A percentile compares a stretch with the other conserved stretches of the same genome.
phyloP scores from a whole-genome alignment of 225 moss, liverwort and hornwort genomes.

The Polytrichum formosum region DNA sequence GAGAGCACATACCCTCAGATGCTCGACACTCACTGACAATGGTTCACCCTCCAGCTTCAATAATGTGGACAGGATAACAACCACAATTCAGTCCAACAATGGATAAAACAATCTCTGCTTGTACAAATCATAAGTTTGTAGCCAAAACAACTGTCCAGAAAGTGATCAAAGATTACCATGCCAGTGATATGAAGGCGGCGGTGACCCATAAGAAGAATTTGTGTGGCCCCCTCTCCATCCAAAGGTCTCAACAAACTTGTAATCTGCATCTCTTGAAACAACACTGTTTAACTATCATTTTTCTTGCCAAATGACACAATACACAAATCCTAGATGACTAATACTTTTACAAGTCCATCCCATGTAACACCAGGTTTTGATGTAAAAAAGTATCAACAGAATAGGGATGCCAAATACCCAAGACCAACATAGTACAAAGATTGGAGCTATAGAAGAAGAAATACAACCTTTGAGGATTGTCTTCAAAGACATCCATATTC shows the following conservation, averaged over 20 bases:
- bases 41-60: constrained; percentile 85
- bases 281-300: not conserved
- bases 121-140: too few species aligned
- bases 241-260: constrained; percentile 91
- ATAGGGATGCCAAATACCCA: too few species aligned
- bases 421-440: too few species aligned
- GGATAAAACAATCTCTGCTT: not conserved
- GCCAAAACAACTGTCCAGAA: constrained; percentile 2
- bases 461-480: too few species aligned
- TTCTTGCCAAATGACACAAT: not conserved
- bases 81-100: not conserved
- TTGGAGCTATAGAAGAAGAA: too few species aligned
- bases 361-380: too few species aligned
- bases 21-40: constrained; percentile 84
- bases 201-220: constrained; percentile 97
- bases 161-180: constrained; percentile 53
- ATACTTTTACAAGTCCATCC: too few species aligned
- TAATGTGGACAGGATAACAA: constrained; percentile 10
- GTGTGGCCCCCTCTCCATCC: constrained; percentile 81
- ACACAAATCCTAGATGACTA: too few species aligned
- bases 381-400: too few species aligned
- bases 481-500: too few species aligned
- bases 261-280: constrained; percentile 45
- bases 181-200: constrained; percentile 89
- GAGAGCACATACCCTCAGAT: constrained; percentile 63